Base-by-base conservation (phyloP, 306 rosid genomes). In the Purshia tridentata region DNA sequence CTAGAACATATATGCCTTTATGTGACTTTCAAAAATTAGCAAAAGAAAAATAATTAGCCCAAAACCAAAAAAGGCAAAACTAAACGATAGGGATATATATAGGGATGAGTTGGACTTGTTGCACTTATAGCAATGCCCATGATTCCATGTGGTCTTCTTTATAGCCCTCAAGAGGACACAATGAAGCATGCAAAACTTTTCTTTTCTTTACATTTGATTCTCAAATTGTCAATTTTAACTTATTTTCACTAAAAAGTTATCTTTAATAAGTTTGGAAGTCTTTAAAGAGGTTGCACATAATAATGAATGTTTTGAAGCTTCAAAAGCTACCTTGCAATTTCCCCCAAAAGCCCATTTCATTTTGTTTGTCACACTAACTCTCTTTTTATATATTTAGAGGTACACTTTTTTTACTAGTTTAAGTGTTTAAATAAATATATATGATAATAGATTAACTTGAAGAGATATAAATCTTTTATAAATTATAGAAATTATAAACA, bases 241-340 rank as follows among this genome's bases (percentile, higher is more conserved):
- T 29, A 1, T 6, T 23, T 13, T 58, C 18, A 11, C 16, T 29
- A 2, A 58, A 58, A 49, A 55, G 13, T 54, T 1, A 54, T 54
- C 0, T 19, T 29, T 29, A 29, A 29, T 29, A 3, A 2, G 35
- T 29, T 29, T 29, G 35, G 35, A 29, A 29, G 35, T 29, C 35
- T 29, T 29, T 29, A 29, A 29, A 29, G 35, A 29, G 35, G 35
- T 3, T 29, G 35, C 2, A 29, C 35, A 29, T 29, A 29, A 29
- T 29, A 57, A 37, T 12, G 15, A 22, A 29, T 14, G 13, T 37
- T 41, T 14, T 60, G 46, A 23, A 57, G 63, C 15, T 37, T 37
- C 46, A 60, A 60, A 60, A 60, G 66, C 66, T 39, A 37, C 20
- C 66, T 60, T 35, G 47, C 66, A 58, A 29, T 58, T 23, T 58